Base-by-base conservation (phyloP, 2,329 filamentous ascomycete species). In the Cryphonectria parasitica region DNA sequence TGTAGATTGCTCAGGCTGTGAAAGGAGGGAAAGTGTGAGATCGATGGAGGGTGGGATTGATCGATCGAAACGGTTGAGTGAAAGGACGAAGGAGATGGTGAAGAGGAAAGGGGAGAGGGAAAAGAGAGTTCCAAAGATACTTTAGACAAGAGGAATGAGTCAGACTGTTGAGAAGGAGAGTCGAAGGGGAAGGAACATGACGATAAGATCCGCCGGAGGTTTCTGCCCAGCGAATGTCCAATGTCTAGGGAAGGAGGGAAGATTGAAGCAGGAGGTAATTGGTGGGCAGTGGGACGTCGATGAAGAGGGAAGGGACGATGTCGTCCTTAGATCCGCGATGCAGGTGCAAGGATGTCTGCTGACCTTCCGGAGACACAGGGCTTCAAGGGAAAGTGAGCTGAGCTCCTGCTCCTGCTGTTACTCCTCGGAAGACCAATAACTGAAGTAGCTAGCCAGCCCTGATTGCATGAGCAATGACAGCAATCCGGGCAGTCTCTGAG, bases 231-330 rank as follows among this genome's bases (percentile, higher is more conserved):
- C 36, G 19, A 49, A 10, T 41, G 61, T 39, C 45, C 15, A 66
- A 58, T 45, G 56, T 58, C 45, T 49, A 67, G 73, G 69, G 70
- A 70, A 71, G 71, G 64, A 66, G 66, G 66, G 64, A 63, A 15
- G 10, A 2, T 13, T n/a, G 64, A 66, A 64, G 68, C 63, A 66
- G 41, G 17, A 36, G 25, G n/a, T 19, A 49, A n/a, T 1, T 34
- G 19, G 13, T 63, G 31, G 43, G 34, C 43, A 54, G 45, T 36
- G 54, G 36, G 67, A 36, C 63, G 66, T 62, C 67, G 54, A 67
- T 45, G 49, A 65, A 65, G 56, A 65, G 64, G 70, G 72, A 71
- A 71, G 64, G 64, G 66, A 68, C 70, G 69, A 72, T 36, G 54
- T 62, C 67, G 61, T 68, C 31, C 22, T 25, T 19, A 15, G 25